Base-by-base conservation (phyloP, 2,329 filamentous ascomycete genomes). In the Drechslerella dactyloides region DNA sequence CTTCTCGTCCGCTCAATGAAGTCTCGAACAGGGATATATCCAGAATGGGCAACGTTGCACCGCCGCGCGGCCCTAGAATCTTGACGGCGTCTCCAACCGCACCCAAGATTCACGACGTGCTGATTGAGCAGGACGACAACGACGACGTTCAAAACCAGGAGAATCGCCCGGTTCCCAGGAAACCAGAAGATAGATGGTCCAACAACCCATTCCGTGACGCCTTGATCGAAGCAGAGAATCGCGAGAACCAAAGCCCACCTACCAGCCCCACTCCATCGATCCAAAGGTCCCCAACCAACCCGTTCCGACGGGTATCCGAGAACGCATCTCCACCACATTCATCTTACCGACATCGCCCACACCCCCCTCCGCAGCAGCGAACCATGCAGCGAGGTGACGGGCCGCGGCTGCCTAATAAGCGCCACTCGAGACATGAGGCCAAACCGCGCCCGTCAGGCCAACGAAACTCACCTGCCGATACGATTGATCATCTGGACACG, bases 401-500 rank as follows among this genome's bases (percentile, higher is more conserved):
- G 7, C 58, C 69, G 11, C 61, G 62, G 8, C 17, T 40, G 17
- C 69, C 66, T 10, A n/a, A 27, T 1, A 73, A 53, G 17, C 46
- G 50, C 3, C 69, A 46, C 23, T 59, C 69, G 8, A 63, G 56
- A 55, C 10, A n/a, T 21, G 66, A 70, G 15, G 21, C 2, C 37
- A 57, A 52, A 55, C 17, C 35, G 7, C 46, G 35, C 5, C 46
- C 46, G 15, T 46, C 17, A 23, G 21, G 23, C 17, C 68, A 65
- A 33, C 68, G 68, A 23, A 51, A 33, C 15, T 27, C 44, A 7
- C 60, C 50, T 13, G 69, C 73, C 19, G 73, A 74, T 61, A 63
- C 68, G 10, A 74, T 74, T 19, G 73, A 74, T 35, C 59, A 60
- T 5, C 48, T 74, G 23, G 73, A 74, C 59, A 73, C 69, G 11